phyloP scores from a whole-genome alignment of 768 basidiomycete species.

The Mycena leptocephala region DNA sequence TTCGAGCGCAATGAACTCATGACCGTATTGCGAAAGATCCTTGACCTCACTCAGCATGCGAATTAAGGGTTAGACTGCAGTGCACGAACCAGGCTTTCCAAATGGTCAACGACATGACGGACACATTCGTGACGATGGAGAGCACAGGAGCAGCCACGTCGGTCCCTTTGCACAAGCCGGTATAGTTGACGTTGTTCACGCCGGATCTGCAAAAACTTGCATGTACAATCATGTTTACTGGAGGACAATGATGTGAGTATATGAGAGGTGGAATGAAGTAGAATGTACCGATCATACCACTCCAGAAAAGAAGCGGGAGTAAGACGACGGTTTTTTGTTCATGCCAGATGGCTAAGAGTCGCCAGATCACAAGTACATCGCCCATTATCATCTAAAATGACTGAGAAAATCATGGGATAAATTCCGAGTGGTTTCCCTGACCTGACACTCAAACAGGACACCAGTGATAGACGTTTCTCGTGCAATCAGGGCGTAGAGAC shows the following conservation, averaged over 20 bases:
- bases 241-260: constrained; percentile 6
- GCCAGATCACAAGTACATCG: constrained; percentile 13
- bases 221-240: constrained; percentile 12
- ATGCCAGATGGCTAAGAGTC: too few species aligned
- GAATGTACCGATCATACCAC: constrained; percentile 1
- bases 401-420: constrained; percentile 6
- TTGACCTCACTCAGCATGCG: constrained; percentile 4
- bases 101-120: constrained; percentile 17
- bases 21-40: constrained; percentile 11
- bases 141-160: constrained; percentile 12
- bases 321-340: too few species aligned
- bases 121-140: too few species aligned
- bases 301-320: too few species aligned
- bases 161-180: constrained; percentile 10
- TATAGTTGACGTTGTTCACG: constrained; percentile 11
- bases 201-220: constrained; percentile 9
- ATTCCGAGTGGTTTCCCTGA: constrained; percentile 1
- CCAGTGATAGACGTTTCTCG: constrained; percentile 15
- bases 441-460: constrained; percentile 13
- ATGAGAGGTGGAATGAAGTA: neutral
- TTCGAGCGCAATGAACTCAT: neutral
- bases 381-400: constrained; percentile 14
- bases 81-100: constrained; percentile 14
- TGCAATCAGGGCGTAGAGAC: constrained; percentile 6
- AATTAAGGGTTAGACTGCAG: neutral